Evolutionary conservation across 1,139 yeast genomes (phyloP).

Genomic region (Suhomyces taliae): DNA sequence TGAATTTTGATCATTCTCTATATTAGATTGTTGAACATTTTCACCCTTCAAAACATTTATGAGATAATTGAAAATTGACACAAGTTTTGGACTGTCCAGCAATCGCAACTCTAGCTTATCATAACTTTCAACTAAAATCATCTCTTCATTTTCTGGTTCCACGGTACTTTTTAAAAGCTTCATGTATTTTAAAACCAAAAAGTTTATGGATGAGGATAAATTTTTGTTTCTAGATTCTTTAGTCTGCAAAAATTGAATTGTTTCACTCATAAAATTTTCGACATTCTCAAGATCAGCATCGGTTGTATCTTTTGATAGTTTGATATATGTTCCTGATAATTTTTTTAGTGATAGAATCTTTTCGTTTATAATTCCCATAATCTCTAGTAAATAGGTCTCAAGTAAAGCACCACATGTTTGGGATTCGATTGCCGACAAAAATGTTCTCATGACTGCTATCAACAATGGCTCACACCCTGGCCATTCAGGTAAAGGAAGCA

Average conservation of each 20-base stretch:
- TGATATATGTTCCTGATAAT: conserved; percentile 8
- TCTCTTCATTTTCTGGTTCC: background rate
- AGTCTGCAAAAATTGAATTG: conserved; percentile 17
- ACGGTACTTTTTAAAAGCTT: background rate
- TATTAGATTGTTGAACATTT: background rate
- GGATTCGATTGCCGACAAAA: conserved; percentile 37
- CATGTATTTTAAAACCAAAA: conserved; percentile 15
- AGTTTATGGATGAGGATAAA: conserved; percentile 11
- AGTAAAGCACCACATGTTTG: conserved; percentile 34
- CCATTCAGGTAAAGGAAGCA: conserved; percentile 60
- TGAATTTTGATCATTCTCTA: conserved; percentile 15
- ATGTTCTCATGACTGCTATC: conserved; percentile 39
- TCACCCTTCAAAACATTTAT: conserved; percentile 1
- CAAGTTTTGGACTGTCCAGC: background rate
- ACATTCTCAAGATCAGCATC: conserved; percentile 13
- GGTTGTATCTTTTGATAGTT: conserved; percentile 16
- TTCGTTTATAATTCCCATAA: conserved; percentile 57
- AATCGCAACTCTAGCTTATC: background rate
- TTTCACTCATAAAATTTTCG: conserved; percentile 7
- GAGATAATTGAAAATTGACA: background rate
- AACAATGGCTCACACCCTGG: conserved; percentile 55
- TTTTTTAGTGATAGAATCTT: conserved; percentile 38
- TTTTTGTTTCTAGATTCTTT: conserved; percentile 11
- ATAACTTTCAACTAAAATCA: too few species aligned
- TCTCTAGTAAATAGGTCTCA: conserved; percentile 54